Evolutionary conservation across 495 filamentous ascomycete species (phyloP).

Genomic region (Cudoniella acicularis): DNA sequence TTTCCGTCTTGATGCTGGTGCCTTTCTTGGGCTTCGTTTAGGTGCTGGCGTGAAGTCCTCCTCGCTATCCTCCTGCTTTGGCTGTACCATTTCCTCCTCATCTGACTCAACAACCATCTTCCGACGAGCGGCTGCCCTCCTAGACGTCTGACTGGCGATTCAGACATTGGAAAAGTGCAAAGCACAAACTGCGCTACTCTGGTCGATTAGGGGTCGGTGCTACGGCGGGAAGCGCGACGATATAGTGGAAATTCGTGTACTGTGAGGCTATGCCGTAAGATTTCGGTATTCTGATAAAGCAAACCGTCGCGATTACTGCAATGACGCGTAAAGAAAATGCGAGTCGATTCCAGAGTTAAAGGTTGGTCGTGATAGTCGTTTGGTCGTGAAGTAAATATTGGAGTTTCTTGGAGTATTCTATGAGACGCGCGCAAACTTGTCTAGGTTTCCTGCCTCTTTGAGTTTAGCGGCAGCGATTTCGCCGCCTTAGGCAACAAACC

Average conservation of each 20-base stretch:
- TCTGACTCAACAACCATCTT: constrained; percentile 73
- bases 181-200: neutral
- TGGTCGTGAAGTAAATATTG: neutral
- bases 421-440: too few relatives aligned
- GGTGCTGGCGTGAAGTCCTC: constrained; percentile 78
- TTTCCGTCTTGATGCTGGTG: constrained; percentile 52
- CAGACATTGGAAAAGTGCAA: constrained; percentile 18
- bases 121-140: constrained; percentile 67
- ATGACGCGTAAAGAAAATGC: constrained; percentile 5
- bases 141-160: constrained; percentile 60
- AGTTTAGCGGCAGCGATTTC: too few relatives aligned
- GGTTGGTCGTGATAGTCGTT: neutral
- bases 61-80: constrained; percentile 53
- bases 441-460: too few relatives aligned
- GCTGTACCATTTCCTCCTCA: constrained; percentile 54
- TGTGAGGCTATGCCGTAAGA: neutral
- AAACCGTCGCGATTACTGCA: neutral
- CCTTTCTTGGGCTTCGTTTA: constrained; percentile 37
- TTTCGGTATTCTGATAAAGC: neutral
- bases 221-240: neutral
- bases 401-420: neutral
- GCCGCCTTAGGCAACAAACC: too few relatives aligned
- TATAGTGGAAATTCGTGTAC: neutral
- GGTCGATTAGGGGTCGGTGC: neutral
- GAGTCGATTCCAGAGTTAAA: neutral